phyloP scores from a whole-genome alignment of 345 rosid species.

The Brassica cretica region DNA sequence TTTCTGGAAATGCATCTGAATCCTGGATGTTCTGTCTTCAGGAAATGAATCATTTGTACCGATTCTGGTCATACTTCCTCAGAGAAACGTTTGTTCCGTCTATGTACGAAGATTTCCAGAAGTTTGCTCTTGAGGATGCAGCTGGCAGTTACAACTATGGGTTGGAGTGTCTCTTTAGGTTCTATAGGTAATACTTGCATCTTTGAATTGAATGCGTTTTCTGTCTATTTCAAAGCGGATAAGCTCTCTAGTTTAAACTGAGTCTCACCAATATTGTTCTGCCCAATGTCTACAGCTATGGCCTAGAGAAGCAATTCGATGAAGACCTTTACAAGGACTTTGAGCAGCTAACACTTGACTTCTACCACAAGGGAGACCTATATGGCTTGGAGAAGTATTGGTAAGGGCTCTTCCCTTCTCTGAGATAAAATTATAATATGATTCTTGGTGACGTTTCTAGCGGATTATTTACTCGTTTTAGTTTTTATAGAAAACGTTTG shows the following conservation, averaged over 20 bases:
- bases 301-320: constrained; percentile 76
- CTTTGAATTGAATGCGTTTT: neutral
- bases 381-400: constrained; percentile 98
- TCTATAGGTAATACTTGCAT: constrained; percentile 67
- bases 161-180: constrained; percentile 92
- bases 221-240: neutral
- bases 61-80: constrained; percentile 96
- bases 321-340: constrained; percentile 86
- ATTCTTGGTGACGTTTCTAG: neutral
- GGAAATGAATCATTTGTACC: constrained; percentile 95
- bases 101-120: constrained; percentile 86
- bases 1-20: constrained; percentile 11
- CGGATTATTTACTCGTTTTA: neutral
- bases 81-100: constrained; percentile 72
- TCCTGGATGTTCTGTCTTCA: constrained; percentile 43
- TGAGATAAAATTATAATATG: neutral
- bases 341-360: constrained; percentile 79
- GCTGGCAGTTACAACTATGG: constrained; percentile 83
- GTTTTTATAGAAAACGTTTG: neutral
- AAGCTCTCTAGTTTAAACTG: neutral
- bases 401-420: constrained; percentile 41
- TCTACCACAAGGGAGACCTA: constrained; percentile 71
- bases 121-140: constrained; percentile 85
- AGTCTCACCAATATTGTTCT: constrained; percentile 8
- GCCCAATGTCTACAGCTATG: constrained; percentile 62